phyloP scores from a whole-genome alignment of 768 basidiomycete species.

The Paxillus rubicundulus region DNA sequence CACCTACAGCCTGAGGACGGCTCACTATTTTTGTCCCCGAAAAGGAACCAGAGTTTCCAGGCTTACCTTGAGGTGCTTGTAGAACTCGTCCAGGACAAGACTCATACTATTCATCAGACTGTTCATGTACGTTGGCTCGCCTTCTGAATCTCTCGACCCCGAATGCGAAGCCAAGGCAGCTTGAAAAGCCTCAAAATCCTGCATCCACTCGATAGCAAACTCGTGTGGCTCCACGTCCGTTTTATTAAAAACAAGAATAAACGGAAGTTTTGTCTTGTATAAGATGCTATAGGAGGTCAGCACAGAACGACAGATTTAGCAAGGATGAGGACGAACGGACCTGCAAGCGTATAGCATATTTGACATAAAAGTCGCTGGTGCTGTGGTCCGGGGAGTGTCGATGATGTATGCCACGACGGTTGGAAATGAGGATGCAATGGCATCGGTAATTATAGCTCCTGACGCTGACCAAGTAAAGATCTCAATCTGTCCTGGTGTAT shows the following conservation, averaged over 20 bases:
- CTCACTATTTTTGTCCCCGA: neutral
- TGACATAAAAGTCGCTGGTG: conserved; percentile 98
- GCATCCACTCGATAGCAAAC: conserved; percentile 98
- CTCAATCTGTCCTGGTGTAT: conserved; percentile 99
- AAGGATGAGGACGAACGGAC: conserved; percentile 34
- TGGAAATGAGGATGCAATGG: conserved; percentile 88
- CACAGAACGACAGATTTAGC: neutral
- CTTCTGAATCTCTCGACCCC: conserved; percentile 70
- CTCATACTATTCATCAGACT: conserved; percentile 99
- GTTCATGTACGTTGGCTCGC: conserved; percentile 97
- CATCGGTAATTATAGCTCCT: conserved; percentile 97
- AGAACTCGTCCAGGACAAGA: conserved; percentile 95
- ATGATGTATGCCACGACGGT: conserved; percentile 96
- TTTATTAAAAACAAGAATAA: conserved; percentile 98
- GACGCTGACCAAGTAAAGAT: conserved; percentile 99
- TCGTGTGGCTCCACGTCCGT: conserved; percentile 88
- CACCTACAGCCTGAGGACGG: conserved; percentile 77
- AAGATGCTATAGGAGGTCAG: conserved; percentile 60
- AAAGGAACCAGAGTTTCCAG: neutral
- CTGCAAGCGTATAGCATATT: conserved; percentile 99
- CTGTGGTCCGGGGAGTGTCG: conserved; percentile 91
- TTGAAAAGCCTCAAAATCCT: conserved; percentile 95
- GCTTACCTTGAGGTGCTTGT: conserved; percentile 87
- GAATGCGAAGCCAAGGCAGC: conserved; percentile 72
- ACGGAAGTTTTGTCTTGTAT: conserved; percentile 97